Percentiles rank a stretch among this genome's conserved stretches.
These are phyloP conservation scores for Lachancea cidri DNA, from an alignment of 805 yeast species.

Conservation along the genomic window DNA sequence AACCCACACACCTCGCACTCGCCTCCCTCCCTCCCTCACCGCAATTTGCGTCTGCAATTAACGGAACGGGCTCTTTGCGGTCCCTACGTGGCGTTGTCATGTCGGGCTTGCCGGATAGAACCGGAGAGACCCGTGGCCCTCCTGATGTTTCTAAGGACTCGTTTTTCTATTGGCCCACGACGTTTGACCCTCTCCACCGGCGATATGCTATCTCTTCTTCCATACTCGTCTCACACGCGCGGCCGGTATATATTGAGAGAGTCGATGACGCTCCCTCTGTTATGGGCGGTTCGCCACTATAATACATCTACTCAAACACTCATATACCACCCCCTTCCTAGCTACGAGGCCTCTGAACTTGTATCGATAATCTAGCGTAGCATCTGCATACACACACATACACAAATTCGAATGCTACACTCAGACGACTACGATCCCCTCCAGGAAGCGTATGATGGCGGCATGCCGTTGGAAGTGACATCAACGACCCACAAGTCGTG, in stretches of 20 bases:
- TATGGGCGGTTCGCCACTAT: neutral
- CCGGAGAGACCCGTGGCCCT: too few relatives aligned
- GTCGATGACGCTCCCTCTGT: neutral
- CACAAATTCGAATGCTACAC: conserved; percentile 7
- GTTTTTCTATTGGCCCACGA: neutral
- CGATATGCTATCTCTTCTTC: neutral
- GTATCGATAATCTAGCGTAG: neutral
- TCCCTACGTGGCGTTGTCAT: too few relatives aligned
- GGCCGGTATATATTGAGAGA: neutral
- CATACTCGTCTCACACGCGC: neutral
- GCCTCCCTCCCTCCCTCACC: too few relatives aligned
- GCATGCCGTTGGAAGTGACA: conserved; percentile 15
- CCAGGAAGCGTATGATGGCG: conserved; percentile 30
- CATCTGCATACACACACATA: neutral
- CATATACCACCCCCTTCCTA: too few relatives aligned
- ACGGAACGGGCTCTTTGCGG: too few relatives aligned
- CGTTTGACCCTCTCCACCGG: neutral
- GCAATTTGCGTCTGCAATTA: too few relatives aligned
- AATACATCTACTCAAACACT: neutral
- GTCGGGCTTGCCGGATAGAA: too few relatives aligned
- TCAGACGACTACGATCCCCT: conserved; percentile 27
- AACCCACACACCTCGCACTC: too few relatives aligned
- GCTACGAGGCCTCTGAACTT: neutral
- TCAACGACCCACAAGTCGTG: conserved; percentile 59
- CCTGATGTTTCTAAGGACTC: neutral